Evolutionary conservation across 106 monocot genomes (phyloP).

Genomic region (Ottelia alismoides): DNA sequence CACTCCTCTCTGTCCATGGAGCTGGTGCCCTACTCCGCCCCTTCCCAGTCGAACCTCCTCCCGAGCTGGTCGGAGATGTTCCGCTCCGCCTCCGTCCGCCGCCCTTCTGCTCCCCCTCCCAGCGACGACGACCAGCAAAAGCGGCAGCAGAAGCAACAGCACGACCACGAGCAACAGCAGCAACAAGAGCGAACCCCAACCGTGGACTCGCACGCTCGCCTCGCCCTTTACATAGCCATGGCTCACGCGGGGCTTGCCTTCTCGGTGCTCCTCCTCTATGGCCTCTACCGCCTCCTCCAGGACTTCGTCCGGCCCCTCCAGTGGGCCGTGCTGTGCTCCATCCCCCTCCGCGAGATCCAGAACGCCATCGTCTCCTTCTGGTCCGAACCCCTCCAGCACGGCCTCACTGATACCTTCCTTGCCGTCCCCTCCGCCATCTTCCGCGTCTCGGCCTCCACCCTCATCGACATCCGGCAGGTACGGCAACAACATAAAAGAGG

Average conservation of each 20-base stretch:
- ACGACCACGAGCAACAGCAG: too few relatives aligned
- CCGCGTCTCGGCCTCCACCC: constrained; percentile 34
- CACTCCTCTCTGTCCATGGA: constrained; percentile 1
- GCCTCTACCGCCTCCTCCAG: constrained; percentile 51
- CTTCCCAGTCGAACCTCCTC: neutral
- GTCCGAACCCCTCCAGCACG: constrained; percentile 41
- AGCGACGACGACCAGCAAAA: too few relatives aligned
- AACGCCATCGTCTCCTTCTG: constrained; percentile 64
- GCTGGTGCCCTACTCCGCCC: constrained; percentile 5
- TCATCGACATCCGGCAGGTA: constrained; percentile 47
- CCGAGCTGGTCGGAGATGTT: constrained; percentile 19
- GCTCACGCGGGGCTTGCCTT: constrained; percentile 75
- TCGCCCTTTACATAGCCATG: constrained; percentile 82
- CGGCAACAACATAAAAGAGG: too few relatives aligned
- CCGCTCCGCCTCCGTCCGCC: constrained; percentile 19
- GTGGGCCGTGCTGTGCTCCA: constrained; percentile 87
- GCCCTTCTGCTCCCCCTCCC: neutral
- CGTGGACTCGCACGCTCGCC: constrained; percentile 20
- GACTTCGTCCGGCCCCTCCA: constrained; percentile 71
- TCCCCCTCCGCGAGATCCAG: constrained; percentile 72
- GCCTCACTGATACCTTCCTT: constrained; percentile 37
- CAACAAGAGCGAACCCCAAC: too few relatives aligned
- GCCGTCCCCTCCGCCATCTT: constrained; percentile 51
- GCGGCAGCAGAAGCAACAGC: too few relatives aligned
- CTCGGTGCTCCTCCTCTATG: constrained; percentile 47